Evolutionary conservation across 2,329 filamentous ascomycete species (phyloP).

Genomic region (Fusarium sp.): DNA sequence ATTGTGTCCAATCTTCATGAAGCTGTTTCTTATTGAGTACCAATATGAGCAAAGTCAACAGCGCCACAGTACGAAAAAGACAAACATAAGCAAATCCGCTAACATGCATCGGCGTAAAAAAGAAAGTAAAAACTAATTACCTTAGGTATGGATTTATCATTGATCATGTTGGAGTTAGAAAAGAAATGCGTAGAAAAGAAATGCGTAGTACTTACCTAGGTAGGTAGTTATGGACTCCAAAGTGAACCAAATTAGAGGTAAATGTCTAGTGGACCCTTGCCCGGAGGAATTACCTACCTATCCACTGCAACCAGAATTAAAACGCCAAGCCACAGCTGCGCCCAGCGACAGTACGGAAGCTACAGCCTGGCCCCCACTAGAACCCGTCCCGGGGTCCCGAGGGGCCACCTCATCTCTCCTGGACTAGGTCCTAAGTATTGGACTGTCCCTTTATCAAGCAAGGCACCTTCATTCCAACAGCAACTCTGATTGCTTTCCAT

Average conservation of each 20-base stretch:
- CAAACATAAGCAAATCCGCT: background rate
- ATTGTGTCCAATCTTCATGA: background rate
- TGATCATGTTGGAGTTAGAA: background rate
- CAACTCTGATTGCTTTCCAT: constrained; percentile 29
- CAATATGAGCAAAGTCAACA: background rate
- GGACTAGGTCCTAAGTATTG: background rate
- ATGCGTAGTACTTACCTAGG: background rate
- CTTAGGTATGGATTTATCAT: background rate
- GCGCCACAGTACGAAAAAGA: background rate
- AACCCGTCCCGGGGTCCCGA: constrained; percentile 36
- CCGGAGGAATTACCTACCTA: constrained; percentile 20
- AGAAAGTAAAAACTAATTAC: background rate
- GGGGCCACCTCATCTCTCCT: constrained; percentile 39
- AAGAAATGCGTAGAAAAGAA: background rate
- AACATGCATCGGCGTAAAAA: background rate
- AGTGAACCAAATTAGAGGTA: constrained; percentile 21
- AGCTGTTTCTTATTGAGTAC: background rate
- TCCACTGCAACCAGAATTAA: constrained; percentile 16
- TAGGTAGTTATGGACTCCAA: too few species aligned
- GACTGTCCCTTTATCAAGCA: constrained; percentile 22
- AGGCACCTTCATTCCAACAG: constrained; percentile 27
- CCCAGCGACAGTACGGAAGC: constrained; percentile 19
- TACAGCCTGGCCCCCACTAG: constrained; percentile 25
- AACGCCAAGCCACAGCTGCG: constrained; percentile 22
- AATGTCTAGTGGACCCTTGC: constrained; percentile 19